Base-by-base conservation (phyloP, 2,329 filamentous ascomycete genomes). In the Neopestalotiopsis sp. region DNA sequence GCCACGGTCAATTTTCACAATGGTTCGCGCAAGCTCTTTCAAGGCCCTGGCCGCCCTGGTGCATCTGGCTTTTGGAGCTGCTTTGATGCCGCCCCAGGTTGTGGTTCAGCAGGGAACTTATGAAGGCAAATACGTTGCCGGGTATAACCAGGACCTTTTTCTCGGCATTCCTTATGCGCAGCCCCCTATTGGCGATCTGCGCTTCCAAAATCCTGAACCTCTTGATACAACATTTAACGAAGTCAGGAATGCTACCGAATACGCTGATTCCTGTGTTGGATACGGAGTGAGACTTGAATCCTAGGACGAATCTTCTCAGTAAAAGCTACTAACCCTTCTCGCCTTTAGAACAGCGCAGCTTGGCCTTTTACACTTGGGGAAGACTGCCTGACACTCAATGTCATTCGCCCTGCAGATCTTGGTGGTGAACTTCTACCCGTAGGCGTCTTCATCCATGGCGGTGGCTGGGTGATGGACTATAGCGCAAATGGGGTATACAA, bases 401-500 rank as follows among this genome's bases (percentile, higher is more conserved):
- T 86, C 14, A 80, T 91, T 30, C 84, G 89, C 2, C 88, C 88
- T 0, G 77, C 73, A 5, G 68, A 83, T 4, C 80, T 82, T 7
- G 77, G 75, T 28, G 79, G 78, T 32, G 82, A 80, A 14, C 80
- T 91, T 1, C 90, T 5, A 83, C 81, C 13, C 2, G 57, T 59
- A 32, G 30, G 57, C 2, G 9, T 30, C 2, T 24, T 9, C 9
- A 28, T 12, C 2, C 6, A 82, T 68, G 87, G 87, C 7, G 87
- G 87, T 32, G 87, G 83, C 2, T 74, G 71, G 14, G 78, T 76
- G 71, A 83, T 83, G 66, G 80, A 84, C 70, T 81, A 76, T 3
- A 73, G 76, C 71, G 72, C 79, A 70, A 87, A 90, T 69, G 80
- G 85, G 5, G 82, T 88, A 38, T 92, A 91, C 76, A 91, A 91